These are phyloP conservation scores for Exsudoporus floridanus DNA, from an alignment of 1,284 basidiomycete species.

Conservation along the genomic window DNA sequence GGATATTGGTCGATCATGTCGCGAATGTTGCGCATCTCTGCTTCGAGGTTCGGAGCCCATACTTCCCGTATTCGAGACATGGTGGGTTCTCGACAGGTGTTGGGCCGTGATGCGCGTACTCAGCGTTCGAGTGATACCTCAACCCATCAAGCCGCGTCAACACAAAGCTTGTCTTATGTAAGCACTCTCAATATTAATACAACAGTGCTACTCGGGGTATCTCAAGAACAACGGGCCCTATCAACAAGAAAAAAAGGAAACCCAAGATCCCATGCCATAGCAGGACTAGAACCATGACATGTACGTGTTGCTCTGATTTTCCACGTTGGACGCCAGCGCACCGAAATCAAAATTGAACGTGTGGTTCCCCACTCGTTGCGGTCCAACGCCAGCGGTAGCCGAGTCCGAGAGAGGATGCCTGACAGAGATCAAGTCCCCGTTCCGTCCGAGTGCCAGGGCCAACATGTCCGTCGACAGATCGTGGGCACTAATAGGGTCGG, in stretches of 20 bases:
- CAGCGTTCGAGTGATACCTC: constrained; percentile 9
- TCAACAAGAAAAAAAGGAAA: constrained; percentile 11
- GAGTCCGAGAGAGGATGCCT: constrained; percentile 22
- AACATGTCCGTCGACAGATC: constrained; percentile 36
- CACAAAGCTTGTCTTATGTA: constrained; percentile 28
- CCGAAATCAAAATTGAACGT: constrained; percentile 38
- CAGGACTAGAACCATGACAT: constrained; percentile 34
- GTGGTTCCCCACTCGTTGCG: constrained; percentile 35
- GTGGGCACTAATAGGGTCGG: constrained; percentile 20
- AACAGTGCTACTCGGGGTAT: constrained; percentile 1
- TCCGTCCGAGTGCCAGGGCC: constrained; percentile 29
- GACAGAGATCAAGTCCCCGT: constrained; percentile 27
- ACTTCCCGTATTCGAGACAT: constrained; percentile 87
- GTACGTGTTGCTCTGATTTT: constrained; percentile 35
- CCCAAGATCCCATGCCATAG: constrained; percentile 12
- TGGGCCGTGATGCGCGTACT: constrained; percentile 18
- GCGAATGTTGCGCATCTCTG: constrained; percentile 87
- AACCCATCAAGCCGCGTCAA: constrained; percentile 17
- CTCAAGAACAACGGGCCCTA: constrained; percentile 10
- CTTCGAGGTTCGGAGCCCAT: constrained; percentile 92
- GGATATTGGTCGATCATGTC: constrained; percentile 88
- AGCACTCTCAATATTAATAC: constrained; percentile 15
- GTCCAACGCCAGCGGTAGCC: constrained; percentile 21
- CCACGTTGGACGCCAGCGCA: constrained; percentile 35
- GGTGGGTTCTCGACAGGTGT: constrained; percentile 5